These are phyloP conservation scores for Globisporangium camurandrum DNA, from an alignment of 352 stramenopile genomes.

Conservation along the genomic window DNA sequence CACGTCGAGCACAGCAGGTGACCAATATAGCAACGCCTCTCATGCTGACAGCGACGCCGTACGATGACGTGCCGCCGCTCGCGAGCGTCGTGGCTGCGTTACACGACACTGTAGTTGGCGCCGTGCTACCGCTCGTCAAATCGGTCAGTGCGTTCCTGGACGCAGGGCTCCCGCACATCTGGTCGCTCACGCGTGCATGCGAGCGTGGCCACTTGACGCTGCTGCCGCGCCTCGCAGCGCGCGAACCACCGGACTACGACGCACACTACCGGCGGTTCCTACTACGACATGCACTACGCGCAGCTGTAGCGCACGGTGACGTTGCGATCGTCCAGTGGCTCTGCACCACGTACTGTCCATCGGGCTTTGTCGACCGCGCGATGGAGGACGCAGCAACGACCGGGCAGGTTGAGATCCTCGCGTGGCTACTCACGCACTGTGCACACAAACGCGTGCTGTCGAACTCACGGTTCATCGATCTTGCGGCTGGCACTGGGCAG, in stretches of 20 bases:
- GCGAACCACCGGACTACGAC: neutral
- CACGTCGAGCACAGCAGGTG: no score
- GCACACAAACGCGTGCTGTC: constrained; percentile 5
- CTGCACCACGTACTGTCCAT: constrained; percentile 4
- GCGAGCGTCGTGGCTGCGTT: constrained; percentile 1
- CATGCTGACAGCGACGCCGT: neutral
- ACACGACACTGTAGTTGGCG: neutral
- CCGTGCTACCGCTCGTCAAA: constrained; percentile 2
- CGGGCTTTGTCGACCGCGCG: constrained; percentile 8
- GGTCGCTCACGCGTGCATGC: constrained; percentile 2
- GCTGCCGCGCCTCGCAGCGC: neutral
- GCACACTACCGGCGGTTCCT: constrained; percentile 2
- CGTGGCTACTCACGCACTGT: constrained; percentile 5
- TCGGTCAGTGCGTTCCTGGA: constrained; percentile 7
- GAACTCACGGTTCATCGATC: constrained; percentile 10
- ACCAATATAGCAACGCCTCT: no score
- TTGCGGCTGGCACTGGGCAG: constrained; percentile 7
- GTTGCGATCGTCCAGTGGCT: constrained; percentile 13
- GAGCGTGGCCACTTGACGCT: neutral
- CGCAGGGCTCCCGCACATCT: constrained; percentile 1
- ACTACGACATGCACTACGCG: constrained; percentile 2
- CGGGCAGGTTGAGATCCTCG: constrained; percentile 10
- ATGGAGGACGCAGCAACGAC: constrained; percentile 10
- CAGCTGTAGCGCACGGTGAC: neutral
- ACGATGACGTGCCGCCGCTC: constrained; percentile 5